These are phyloP conservation scores for Lepidopterella palustris DNA, from an alignment of 495 filamentous ascomycete genomes.

Conservation along the genomic window DNA sequence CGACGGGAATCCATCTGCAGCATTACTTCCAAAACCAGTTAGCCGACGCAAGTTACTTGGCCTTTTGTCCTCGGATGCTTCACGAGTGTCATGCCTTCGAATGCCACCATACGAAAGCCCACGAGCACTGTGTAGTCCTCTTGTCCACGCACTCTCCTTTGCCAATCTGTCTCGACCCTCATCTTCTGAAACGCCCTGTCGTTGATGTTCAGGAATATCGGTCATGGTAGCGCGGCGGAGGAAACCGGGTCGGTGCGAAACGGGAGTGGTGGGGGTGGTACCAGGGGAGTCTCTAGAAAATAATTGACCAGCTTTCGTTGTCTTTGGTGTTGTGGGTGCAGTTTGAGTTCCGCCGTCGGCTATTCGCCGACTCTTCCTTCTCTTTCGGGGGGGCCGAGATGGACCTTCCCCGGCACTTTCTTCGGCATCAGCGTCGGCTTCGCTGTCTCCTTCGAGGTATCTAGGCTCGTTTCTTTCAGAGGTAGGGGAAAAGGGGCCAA, in stretches of 20 bases:
- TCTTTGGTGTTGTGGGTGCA: slow-evolving; percentile 56
- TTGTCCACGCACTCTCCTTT: slow-evolving; percentile 50
- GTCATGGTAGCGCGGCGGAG: slow-evolving; percentile 64
- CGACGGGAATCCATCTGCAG: slow-evolving; percentile 47
- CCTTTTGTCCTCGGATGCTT: slow-evolving; percentile 46
- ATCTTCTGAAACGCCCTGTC: slow-evolving; percentile 77
- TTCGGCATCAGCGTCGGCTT: slow-evolving; percentile 39
- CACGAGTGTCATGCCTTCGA: slow-evolving; percentile 30
- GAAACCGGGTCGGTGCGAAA: slow-evolving; percentile 44
- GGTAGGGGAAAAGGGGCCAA: slow-evolving; percentile 17
- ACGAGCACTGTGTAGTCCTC: slow-evolving; percentile 49
- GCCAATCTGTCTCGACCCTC: slow-evolving; percentile 72
- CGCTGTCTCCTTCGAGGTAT: slow-evolving; percentile 30
- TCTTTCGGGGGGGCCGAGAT: slow-evolving; percentile 24
- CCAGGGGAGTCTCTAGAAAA: slow-evolving; percentile 28
- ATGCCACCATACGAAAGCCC: slow-evolving; percentile 48
- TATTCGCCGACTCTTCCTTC: slow-evolving; percentile 32
- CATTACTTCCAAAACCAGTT: slow-evolving; percentile 59
- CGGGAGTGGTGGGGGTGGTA: slow-evolving; percentile 14
- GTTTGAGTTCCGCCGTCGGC: slow-evolving; percentile 43
- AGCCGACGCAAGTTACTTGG: slow-evolving; percentile 68
- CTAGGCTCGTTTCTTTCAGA: slow-evolving; percentile 25
- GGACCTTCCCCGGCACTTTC: slow-evolving; percentile 35
- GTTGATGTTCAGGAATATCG: slow-evolving; percentile 57
- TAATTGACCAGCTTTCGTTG: slow-evolving; percentile 22